These are phyloP conservation scores for Fraxinus americana DNA, from an alignment of 257 asterid species.

Conservation along the genomic window DNA sequence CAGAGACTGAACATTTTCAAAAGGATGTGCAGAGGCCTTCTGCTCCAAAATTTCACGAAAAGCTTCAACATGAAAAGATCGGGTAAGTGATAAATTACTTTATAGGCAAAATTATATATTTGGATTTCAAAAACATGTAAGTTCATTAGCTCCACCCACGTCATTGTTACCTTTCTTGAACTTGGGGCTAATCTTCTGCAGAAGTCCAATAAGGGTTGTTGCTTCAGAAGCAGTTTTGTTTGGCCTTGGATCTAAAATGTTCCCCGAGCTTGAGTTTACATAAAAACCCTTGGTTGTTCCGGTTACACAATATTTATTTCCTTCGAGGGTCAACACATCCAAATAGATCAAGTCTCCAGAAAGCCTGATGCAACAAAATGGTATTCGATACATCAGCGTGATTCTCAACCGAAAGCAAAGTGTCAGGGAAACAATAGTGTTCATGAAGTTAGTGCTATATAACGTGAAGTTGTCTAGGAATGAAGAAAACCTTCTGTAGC, in stretches of 20 bases:
- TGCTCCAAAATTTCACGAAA: constrained; percentile 88
- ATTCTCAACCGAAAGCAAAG: constrained; percentile 13
- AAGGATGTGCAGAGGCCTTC: constrained; percentile 93
- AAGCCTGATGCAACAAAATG: constrained; percentile 65
- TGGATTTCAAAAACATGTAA: constrained; percentile 10
- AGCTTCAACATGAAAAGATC: constrained; percentile 46
- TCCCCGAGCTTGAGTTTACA: constrained; percentile 75
- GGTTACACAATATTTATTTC: constrained; percentile 77
- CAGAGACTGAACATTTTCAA: constrained; percentile 83
- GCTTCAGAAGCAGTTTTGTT: constrained; percentile 66
- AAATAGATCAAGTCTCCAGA: constrained; percentile 89
- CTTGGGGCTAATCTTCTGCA: constrained; percentile 90
- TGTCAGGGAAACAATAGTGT: neutral
- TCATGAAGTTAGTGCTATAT: constrained; percentile 17
- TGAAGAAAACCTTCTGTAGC: constrained; percentile 79
- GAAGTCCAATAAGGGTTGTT: constrained; percentile 76
- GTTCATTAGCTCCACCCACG: constrained; percentile 17
- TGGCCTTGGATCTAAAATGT: constrained; percentile 78
- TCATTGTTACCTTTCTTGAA: constrained; percentile 77
- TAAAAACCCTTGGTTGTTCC: constrained; percentile 85
- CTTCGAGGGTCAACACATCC: constrained; percentile 91
- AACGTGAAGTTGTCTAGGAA: neutral
- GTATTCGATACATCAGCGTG: constrained; percentile 28
- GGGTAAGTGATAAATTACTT: constrained; percentile 19
- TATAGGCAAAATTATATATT: constrained; percentile 6